Percentiles rank a stretch among this genome's conserved stretches.
These are phyloP conservation scores for Yamadazyma phyllophila DNA, from an alignment of 805 yeast genomes.

Conservation along the genomic window DNA sequence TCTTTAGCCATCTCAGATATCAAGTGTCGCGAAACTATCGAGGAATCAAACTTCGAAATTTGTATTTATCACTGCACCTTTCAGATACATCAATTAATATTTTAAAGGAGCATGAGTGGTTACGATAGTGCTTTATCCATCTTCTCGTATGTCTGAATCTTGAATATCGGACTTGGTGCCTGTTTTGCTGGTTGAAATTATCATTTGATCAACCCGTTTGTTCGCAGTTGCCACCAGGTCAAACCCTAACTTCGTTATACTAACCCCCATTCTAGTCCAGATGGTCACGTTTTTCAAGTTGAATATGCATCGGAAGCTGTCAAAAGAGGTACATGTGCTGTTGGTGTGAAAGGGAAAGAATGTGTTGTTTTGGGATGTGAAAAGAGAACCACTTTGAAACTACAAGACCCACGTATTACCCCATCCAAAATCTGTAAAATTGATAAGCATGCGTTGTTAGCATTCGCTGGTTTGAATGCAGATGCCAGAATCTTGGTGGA, in stretches of 20 bases:
- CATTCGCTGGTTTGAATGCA: constrained; percentile 98
- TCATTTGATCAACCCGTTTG: neutral
- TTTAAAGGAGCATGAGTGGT: constrained; percentile 70
- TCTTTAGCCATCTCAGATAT: constrained; percentile 9
- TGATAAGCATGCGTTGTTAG: constrained; percentile 86
- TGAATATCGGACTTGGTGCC: neutral
- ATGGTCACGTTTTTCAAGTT: constrained; percentile 98
- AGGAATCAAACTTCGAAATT: neutral
- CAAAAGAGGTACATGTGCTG: constrained; percentile 97
- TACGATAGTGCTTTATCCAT: constrained; percentile 98
- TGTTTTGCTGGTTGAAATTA: no score
- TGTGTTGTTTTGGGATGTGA: constrained; percentile 95
- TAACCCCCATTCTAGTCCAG: constrained; percentile 63
- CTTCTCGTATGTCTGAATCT: constrained; percentile 68
- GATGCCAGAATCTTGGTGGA: constrained; percentile 94
- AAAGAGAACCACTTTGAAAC: constrained; percentile 88
- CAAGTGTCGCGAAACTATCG: constrained; percentile 1
- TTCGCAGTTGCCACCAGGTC: constrained; percentile 14
- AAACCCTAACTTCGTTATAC: constrained; percentile 13
- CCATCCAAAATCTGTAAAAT: constrained; percentile 91
- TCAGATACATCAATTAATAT: constrained; percentile 1
- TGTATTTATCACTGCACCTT: neutral
- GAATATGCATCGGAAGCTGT: constrained; percentile 98
- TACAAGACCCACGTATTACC: constrained; percentile 95
- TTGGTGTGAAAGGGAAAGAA: constrained; percentile 88